Conservation (phyloP, 345 rosid species). For the Rhodomyrtus tomentosa region DNA sequence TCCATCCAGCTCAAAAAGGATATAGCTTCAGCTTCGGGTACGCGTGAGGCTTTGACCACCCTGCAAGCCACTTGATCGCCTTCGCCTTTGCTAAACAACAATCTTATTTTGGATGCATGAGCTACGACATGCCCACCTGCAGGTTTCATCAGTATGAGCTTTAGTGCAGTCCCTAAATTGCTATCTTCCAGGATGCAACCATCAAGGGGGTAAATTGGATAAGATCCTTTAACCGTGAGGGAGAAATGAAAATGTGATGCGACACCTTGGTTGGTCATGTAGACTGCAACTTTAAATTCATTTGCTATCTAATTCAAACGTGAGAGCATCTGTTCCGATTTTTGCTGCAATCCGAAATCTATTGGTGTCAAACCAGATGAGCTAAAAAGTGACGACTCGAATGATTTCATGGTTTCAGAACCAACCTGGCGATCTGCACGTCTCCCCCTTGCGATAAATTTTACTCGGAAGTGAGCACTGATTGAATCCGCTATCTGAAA, state of each 20-base stretch:
- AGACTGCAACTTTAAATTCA: slow-evolving; percentile 89
- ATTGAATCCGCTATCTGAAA: slow-evolving; percentile 80
- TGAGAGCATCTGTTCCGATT: slow-evolving; percentile 88
- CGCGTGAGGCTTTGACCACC: slow-evolving; percentile 90
- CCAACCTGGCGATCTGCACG: slow-evolving; percentile 92
- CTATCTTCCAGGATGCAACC: neutral
- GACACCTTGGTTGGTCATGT: slow-evolving; percentile 92
- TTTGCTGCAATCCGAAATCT: slow-evolving; percentile 50
- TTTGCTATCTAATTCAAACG: slow-evolving; percentile 76
- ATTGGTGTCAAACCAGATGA: neutral
- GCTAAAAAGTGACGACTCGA: neutral
- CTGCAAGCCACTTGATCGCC: slow-evolving; percentile 90
- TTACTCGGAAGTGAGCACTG: slow-evolving; percentile 87
- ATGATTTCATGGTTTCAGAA: neutral
- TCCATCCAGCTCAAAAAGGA: slow-evolving; percentile 18
- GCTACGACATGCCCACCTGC: slow-evolving; percentile 94
- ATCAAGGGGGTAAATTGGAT: neutral
- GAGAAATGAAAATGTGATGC: neutral
- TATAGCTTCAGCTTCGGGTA: slow-evolving; percentile 92
- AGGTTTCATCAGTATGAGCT: slow-evolving; percentile 27
- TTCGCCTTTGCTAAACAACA: slow-evolving; percentile 91
- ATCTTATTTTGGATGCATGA: slow-evolving; percentile 80
- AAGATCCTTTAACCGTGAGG: neutral
- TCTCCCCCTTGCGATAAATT: slow-evolving; percentile 92
- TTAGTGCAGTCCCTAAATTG: neutral